Evolutionary conservation across 139 green algal species (phyloP), one percentile per base, ranked within the genome.

Genomic region (Chlorella sp.): DNA sequence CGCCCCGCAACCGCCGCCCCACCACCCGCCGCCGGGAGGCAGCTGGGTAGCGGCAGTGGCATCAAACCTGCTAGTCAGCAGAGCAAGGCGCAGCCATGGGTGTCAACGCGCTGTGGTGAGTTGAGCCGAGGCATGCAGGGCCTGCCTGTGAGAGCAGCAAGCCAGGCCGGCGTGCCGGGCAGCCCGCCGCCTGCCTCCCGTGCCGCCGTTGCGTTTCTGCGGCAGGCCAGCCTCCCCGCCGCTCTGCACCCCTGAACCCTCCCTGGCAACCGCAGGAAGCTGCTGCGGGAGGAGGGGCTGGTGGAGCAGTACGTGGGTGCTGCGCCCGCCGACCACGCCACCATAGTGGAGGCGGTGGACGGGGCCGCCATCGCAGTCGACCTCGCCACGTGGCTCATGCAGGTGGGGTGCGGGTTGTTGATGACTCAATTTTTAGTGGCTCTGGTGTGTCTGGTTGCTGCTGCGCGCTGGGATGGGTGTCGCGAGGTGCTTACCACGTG

Each of bases 301-400:
- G 70, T 86, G 28, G 58, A 84, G 41, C 24, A 58, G 7, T 85
- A 72, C 9, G 43, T 40, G 0, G 80, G 73, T 36, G 28, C 19
- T 32, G 51, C 24, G 11, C 26, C 65, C 28, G 43, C 36, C 19
- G 78, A 73, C n/a, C 41, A 76, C 30, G 79, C 64, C 9, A 22
- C 41, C 30, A 40, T 76, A 3, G 9, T 84, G n/a, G 32, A 36
- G 19, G 79, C 64, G 34, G 79, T 72, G 22, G 64, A 76, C 28
- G 79, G 64, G 5, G 40, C 82, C 48, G 84, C 83, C 8, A 36
- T 94, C 9, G 91, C 91, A 0, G 73, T 94, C 16, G 91, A 94
- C 58, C 84, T 94, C 32, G 86, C 91, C 28, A 73, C 87, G 0
- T 94, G 91, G 91, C 41, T 93, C 14, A 81, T 94, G 78, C 90